phyloP scores from a whole-genome alignment of 345 rosid genomes.

The Orychophragmus violaceus region DNA sequence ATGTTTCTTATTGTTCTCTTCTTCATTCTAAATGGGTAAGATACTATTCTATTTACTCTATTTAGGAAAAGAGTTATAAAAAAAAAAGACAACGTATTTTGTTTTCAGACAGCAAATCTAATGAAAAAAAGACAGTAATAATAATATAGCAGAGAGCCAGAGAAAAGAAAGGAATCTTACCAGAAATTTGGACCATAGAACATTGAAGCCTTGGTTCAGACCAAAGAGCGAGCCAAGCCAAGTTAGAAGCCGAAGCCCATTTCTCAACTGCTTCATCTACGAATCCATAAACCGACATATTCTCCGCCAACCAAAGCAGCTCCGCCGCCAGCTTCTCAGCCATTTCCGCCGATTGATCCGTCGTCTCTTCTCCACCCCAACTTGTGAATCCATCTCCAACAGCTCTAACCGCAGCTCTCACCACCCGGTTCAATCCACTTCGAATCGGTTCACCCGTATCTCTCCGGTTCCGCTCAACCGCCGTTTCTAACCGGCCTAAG shows the following conservation, averaged over 20 bases:
- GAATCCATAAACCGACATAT: slow-evolving; percentile 56
- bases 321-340: slow-evolving; percentile 84
- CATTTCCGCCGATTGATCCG: slow-evolving; percentile 30
- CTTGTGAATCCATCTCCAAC: slow-evolving; percentile 36
- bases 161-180: slow-evolving; percentile 23
- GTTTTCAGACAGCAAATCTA: not conserved
- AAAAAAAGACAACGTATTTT: too few species aligned
- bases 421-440: slow-evolving; percentile 37
- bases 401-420: slow-evolving; percentile 35
- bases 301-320: slow-evolving; percentile 76
- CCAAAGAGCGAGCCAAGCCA: slow-evolving; percentile 62
- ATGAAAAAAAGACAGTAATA: not conserved
- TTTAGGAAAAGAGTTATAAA: not conserved
- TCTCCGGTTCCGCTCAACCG: slow-evolving; percentile 36
- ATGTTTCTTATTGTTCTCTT: not conserved
- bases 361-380: slow-evolving; percentile 35
- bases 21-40: not conserved
- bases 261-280: slow-evolving; percentile 65
- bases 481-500: slow-evolving; percentile 47
- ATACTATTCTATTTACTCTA: not conserved
- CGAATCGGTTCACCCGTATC: slow-evolving; percentile 28
- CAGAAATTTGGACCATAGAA: slow-evolving; percentile 62
- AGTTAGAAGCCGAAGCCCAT: slow-evolving; percentile 80
- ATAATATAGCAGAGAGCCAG: not conserved
- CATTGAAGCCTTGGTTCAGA: slow-evolving; percentile 73